These are phyloP conservation scores for Ustilago xerochloae DNA, from an alignment of 1,284 basidiomycete genomes.

Conservation along the genomic window DNA sequence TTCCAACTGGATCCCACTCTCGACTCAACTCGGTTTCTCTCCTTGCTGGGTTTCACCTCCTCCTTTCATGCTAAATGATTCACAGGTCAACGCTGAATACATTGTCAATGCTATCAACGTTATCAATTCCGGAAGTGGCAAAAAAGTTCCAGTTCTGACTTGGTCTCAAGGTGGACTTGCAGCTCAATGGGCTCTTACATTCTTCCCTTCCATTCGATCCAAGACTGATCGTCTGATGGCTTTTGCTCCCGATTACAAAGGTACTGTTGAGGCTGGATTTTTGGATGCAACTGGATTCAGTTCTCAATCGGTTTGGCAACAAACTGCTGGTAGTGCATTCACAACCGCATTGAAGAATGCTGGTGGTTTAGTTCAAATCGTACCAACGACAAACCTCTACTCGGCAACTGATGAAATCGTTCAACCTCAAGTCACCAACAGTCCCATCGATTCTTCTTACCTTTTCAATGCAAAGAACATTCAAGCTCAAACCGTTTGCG, in stretches of 20 bases:
- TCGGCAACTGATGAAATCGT: slow-evolving; percentile 35
- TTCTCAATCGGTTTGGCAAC: slow-evolving; percentile 33
- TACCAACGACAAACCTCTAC: slow-evolving; percentile 47
- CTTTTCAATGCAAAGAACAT: slow-evolving; percentile 30
- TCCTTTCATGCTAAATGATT: slow-evolving; percentile 44
- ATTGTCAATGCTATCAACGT: slow-evolving; percentile 36
- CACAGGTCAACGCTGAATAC: slow-evolving; percentile 43
- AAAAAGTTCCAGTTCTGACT: slow-evolving; percentile 29
- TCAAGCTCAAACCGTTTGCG: slow-evolving; percentile 28
- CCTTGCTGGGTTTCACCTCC: slow-evolving; percentile 42
- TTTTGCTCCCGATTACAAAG: slow-evolving; percentile 42
- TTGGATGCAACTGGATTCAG: slow-evolving; percentile 1
- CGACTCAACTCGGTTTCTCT: slow-evolving; percentile 18
- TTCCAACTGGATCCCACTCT: slow-evolving; percentile 43
- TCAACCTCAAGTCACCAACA: slow-evolving; percentile 23
- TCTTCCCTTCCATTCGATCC: slow-evolving; percentile 32
- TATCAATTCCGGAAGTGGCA: slow-evolving; percentile 14
- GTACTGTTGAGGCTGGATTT: slow-evolving; percentile 15
- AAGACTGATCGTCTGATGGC: slow-evolving; percentile 33
- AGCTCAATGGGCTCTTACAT: slow-evolving; percentile 29
- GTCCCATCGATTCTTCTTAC: slow-evolving; percentile 18
- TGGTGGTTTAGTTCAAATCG: slow-evolving; percentile 30
- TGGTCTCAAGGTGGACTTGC: slow-evolving; percentile 43
- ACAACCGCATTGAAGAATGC: slow-evolving; percentile 32
- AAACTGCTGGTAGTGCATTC: slow-evolving; percentile 16